Base-by-base conservation (phyloP, 176 grass and related monocot genomes). In the Microstegium vimineum region DNA sequence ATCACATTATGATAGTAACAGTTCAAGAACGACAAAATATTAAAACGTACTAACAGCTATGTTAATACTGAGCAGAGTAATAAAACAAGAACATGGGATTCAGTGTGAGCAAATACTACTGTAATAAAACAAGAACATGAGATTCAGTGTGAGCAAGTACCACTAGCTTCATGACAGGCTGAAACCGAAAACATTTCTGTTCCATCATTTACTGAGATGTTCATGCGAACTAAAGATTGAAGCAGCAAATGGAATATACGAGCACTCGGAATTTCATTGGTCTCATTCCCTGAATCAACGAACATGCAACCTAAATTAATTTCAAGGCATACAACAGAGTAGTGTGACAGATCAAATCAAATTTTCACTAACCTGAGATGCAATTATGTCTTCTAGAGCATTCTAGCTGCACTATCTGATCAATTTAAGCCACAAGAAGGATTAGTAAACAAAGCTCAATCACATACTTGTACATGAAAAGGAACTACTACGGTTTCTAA, bases 141-240 rank as follows among this genome's bases (percentile, higher is more conserved):
- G 26, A 90, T 84, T 28, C 41, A 11, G 34, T 31, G 15, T 81
- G 62, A 71, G 56, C 15, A 88, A 72, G 63, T 95, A 98, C 95
- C 89, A 41, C 62, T 91, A 66, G 68, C 88, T 93, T 93, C 89
- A 46, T 98, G 92, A 70, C 52, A 54, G 25, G 93, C 59, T 25
- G 61, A 82, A 71, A 93, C 41, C 8, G 86, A 79, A 41, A 87
- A 87, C 34, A 35, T 81, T 90, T 93, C 92, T 18, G 38, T 69
- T 83, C 88, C 84, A 52, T 46, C 78, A 56, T 86, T 84, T 35
- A 95, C 35, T 64, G 87, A 90, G 76, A 95, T 56, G 72, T 84
- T 92, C 87, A 98, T 84, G 72, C 86, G 85, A 85, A 85, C 78
- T 79, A 95, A 74, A 62, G 78, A 86, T 66, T 88, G 87, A 66